Base-by-base conservation (phyloP, 1,139 yeast genomes). In the Hansenula lynferdii region DNA sequence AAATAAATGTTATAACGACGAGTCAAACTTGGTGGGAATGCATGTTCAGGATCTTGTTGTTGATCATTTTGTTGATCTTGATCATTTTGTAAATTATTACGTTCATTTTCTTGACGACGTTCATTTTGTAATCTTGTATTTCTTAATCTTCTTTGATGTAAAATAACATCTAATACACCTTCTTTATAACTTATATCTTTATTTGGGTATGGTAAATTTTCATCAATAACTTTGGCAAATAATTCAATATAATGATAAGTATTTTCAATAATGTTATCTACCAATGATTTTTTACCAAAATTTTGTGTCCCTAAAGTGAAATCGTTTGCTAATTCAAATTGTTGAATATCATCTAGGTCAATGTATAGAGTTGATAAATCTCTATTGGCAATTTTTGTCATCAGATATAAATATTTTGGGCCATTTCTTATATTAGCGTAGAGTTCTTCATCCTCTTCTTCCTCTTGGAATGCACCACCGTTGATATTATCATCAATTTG, bases 131-230 rank as follows among this genome's bases (percentile, higher is more conserved):
- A 69, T 45, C 90, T 73, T 51, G 77, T 77, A 59, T 92, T 92
- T 54, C 96, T 75, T 58, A 85, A 74, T 53, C 75, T 79, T 59
- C 99, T 76, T 65, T 92, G 97, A 55, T 86, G 90, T 49, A 90
- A 70, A 43, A 94, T 87, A 42, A 92, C 95, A 57, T 94, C 98
- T 51, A 94, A 67, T 10, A 92, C 97, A 51, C 87, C 96, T 58
- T 89, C 97, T 51, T 80, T 80, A 60, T 85, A 86, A 35, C 81
- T 68, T 38, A 90, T 70, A 48, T 86, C 92, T 40, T 70, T 72
- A 4, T 94, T 81, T 18, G 97, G 87, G 43, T 70, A 70, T 0
- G 98, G 98, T 78, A 92, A 76, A 41, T 86, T 63, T 40, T 77
- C 80, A 62, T 94, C 98, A 35, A 85, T 76, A 9, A 80, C 82